A percentile compares a stretch with the other conserved stretches of the same genome.
Conservation (phyloP, 768 basidiomycete species). For the Pleurotus cornucopiae region DNA sequence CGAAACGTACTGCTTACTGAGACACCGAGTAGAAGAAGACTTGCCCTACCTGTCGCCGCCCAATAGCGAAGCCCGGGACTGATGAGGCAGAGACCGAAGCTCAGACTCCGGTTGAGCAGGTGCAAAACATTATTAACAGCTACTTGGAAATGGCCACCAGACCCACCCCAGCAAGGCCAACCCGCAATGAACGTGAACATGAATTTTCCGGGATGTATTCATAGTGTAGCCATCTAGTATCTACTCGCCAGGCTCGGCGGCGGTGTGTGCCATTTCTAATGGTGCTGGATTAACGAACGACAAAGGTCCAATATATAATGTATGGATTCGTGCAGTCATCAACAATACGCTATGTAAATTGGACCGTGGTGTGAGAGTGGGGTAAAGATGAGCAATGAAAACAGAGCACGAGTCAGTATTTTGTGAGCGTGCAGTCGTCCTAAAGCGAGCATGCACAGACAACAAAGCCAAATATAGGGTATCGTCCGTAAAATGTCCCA, state of each 20-base stretch:
- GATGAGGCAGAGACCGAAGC: background rate
- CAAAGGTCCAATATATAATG: conserved; percentile 6
- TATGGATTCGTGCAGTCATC: conserved; percentile 8
- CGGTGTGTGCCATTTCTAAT: no score
- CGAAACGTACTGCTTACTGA: no score
- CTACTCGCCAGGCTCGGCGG: no score
- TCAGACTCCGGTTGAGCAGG: background rate
- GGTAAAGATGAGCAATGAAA: background rate
- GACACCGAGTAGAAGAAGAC: conserved; percentile 44
- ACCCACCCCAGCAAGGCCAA: background rate
- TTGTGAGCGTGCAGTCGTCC: background rate
- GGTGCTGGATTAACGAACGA: background rate
- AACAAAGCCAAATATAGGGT: background rate
- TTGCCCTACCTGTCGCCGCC: conserved; percentile 61
- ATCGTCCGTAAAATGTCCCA: conserved; percentile 6
- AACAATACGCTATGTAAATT: conserved; percentile 5
- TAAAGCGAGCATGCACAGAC: background rate
- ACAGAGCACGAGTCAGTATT: background rate
- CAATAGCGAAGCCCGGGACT: conserved; percentile 22
- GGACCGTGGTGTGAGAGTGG: background rate
- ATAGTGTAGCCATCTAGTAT: conserved; percentile 16
- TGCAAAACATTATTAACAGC: no score
- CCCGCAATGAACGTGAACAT: conserved; percentile 18
- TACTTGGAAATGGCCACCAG: background rate
- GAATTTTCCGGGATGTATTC: conserved; percentile 60